These are phyloP conservation scores for Endothia cerciana DNA, from an alignment of 2,329 filamentous ascomycete genomes.

Conservation along the genomic window DNA sequence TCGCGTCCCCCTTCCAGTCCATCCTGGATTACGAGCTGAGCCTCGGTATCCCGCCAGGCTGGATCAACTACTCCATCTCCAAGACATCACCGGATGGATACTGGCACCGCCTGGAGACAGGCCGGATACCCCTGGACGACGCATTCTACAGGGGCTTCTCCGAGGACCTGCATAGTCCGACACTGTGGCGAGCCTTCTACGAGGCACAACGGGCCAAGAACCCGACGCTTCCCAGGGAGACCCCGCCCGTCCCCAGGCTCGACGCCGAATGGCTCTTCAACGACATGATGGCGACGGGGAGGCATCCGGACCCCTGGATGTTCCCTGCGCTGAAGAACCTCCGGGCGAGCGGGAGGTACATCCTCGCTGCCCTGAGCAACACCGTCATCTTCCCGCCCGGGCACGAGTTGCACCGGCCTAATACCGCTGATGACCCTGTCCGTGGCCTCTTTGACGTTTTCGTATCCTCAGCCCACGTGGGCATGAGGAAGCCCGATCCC, in stretches of 20 bases:
- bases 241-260: constrained; percentile 70
- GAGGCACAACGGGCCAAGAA: constrained; percentile 46
- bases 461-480: constrained; percentile 82
- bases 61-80: constrained; percentile 90
- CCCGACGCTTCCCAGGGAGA: constrained; percentile 42
- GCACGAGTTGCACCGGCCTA: constrained; percentile 66
- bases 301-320: constrained; percentile 82
- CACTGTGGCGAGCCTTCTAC: constrained; percentile 73
- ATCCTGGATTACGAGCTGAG: constrained; percentile 88
- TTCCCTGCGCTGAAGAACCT: constrained; percentile 77
- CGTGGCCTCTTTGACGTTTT: constrained; percentile 81
- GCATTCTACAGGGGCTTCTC: constrained; percentile 79
- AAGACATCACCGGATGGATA: constrained; percentile 75
- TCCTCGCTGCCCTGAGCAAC: constrained; percentile 85
- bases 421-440: constrained; percentile 60
- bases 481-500: constrained; percentile 84
- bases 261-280: constrained; percentile 83
- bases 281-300: constrained; percentile 82
- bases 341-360: constrained; percentile 63
- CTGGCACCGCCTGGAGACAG: constrained; percentile 89
- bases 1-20: constrained; percentile 87
- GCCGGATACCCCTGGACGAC: constrained; percentile 75
- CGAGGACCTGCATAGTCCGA: constrained; percentile 67
- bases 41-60: constrained; percentile 79
- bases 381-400: constrained; percentile 83